Base-by-base conservation (phyloP, 495 filamentous ascomycete genomes). In the Pyronema omphalodes region DNA sequence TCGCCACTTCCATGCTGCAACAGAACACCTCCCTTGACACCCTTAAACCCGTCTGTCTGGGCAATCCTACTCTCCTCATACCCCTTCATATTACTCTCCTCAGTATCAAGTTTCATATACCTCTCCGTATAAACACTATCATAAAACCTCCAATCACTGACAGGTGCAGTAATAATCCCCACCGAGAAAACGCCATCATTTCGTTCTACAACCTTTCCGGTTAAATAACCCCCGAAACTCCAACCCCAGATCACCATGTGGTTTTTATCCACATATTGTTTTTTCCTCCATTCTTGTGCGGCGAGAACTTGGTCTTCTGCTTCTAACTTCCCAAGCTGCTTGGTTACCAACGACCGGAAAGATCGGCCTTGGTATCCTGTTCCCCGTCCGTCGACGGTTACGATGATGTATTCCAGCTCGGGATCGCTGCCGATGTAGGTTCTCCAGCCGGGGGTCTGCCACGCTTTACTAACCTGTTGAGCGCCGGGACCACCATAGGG, bases 81-180 rank as follows among this genome's bases (percentile, higher is more conserved):
- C 14, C 74, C 76, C 0, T 47, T 69, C 0, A 55, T 53, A 59
- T 81, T 80, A 34, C 61, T 52, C 39, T 61, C 57, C 1, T 70
- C 67, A 15, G 69, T 73, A 29, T 29, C 23, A 29, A 29, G 23
- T 57, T 80, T 77, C 77, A 80, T 80, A 61, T 78, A 80, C 33
- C 78, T 69, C 66, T 81, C 77, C 8, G 78, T 78, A 66, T 80
- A 81, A 65, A 80, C 73, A 54, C 61, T 71, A 57, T 81, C 77
- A 66, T 80, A 80, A 64, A 78, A 75, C 3, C 75, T 68, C 78
- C 76, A 80, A 60, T 79, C 76, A 19, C 14, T 34, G 4, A 54
- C 52, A 1, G 52, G 52, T 0, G 52, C 52, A 3, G 52, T 54
- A 46, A 75, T 71, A 4, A 79, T 37, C 1, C 70, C 76, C 14